Evolutionary conservation across 257 asterid genomes (phyloP), one percentile per base, ranked within the genome.

Genomic region (Marsdenia floribunda): DNA sequence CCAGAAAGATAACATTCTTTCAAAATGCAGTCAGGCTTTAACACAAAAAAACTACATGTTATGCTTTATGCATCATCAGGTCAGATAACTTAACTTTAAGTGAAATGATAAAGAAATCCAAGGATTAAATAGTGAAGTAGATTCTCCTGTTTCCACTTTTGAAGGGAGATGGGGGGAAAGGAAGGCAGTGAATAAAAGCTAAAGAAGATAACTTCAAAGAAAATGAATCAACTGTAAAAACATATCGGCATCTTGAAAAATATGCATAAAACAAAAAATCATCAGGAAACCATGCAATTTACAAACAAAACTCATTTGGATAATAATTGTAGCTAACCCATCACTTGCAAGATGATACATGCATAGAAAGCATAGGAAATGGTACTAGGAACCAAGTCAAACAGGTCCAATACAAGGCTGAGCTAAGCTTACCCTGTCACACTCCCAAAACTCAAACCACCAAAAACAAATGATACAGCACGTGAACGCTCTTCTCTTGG

Each of bases 391-490:
- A 11, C 19, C 70, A 44, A 55, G 42, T 6, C 57, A 46, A 6
- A 66, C 21, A 77, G 55, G 13, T 61, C 64, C 59, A 74, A 65
- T 15, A 47, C 73, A 54, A 76, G 40, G 15, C 38, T 74, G 24
- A 60, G 67, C 42, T 77, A 61, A 73, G 69, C 52, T 77, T 92
- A 94, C 99, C 99, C 99, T 69, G 82, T 80, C 74, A 94, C 99
- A 75, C 98, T 94, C 86, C 99, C 99, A 77, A 89, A 84, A 82
- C 99, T 94, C 85, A 94, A 86, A 77, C 99, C 99, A 77, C 97
- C 96, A 78, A 94, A 94, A 79, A 94, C 99, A 86, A 94, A 90
- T 61, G 99, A 85, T 69, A 94, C 99, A 64, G 98, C 99, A 66
- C 99, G 93, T 29, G 98, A 94, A 19, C 98, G 97, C 83, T 94